A percentile compares a stretch with the other conserved stretches of the same genome.
Conservation (phyloP, 345 rosid species). For the Hirschfeldia incana region DNA sequence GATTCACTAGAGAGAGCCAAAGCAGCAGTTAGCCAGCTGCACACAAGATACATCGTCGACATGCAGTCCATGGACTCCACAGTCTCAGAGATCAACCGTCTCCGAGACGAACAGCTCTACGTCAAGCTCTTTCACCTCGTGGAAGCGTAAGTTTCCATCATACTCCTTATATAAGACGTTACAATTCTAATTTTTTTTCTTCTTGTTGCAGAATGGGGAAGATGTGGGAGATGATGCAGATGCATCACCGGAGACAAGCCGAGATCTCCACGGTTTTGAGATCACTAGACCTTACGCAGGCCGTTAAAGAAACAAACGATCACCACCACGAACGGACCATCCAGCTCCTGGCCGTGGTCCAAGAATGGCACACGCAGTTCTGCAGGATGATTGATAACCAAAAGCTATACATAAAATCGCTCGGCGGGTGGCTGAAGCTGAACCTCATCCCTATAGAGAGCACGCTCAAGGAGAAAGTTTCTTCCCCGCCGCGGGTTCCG, state of each 20-base stretch:
- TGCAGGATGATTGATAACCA: conserved; percentile 70
- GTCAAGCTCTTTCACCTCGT: conserved; percentile 83
- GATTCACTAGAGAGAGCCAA: conserved; percentile 86
- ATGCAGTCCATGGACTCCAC: conserved; percentile 99
- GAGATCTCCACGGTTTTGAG: conserved; percentile 44
- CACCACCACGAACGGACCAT: conserved; percentile 71
- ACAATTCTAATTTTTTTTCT: background rate
- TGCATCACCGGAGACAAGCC: conserved; percentile 62
- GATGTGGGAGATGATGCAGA: conserved; percentile 85
- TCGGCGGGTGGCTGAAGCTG: conserved; percentile 66
- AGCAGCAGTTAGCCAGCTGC: conserved; percentile 89
- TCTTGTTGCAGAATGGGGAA: conserved; percentile 67
- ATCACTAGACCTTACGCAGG: conserved; percentile 49
- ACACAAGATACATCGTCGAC: conserved; percentile 95
- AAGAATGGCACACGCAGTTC: conserved; percentile 80
- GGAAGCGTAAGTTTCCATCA: conserved; percentile 61
- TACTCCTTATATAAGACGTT: background rate
- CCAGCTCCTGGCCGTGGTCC: conserved; percentile 69
- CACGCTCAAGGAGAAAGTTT: conserved; percentile 82
- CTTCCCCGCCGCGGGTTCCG: conserved; percentile 76
- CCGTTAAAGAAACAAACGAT: conserved; percentile 69
- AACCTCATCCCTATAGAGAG: conserved; percentile 91
- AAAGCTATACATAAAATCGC: conserved; percentile 63
- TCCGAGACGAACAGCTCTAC: conserved; percentile 86
- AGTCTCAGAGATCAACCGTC: conserved; percentile 83